phyloP scores from a whole-genome alignment of 2,329 filamentous ascomycete species.

The Alternaria novae-zelandiae region DNA sequence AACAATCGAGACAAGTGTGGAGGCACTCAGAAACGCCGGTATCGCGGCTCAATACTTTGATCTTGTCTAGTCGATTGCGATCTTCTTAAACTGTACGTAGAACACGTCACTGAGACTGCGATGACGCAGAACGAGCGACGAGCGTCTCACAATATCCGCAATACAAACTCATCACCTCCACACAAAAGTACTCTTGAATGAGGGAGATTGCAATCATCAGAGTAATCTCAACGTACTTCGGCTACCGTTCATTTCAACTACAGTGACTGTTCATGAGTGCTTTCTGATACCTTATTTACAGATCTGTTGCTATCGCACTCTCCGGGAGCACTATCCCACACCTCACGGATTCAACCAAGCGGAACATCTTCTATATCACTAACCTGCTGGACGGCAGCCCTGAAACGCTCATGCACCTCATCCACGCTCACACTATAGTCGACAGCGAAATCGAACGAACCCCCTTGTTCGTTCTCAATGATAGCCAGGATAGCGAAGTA shows the following conservation, averaged over 20 bases:
- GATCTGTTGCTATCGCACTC: too few species aligned
- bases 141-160: background rate
- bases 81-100: background rate
- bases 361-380: background rate
- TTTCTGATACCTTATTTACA: too few species aligned
- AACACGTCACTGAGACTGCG: rapidly evolving
- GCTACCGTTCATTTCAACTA: too few species aligned
- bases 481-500: background rate
- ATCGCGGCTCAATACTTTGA: background rate
- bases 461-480: background rate
- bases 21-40: background rate
- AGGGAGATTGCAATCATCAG: background rate
- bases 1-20: background rate
- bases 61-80: background rate
- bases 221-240: too few species aligned
- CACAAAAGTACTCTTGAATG: background rate
- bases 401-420: background rate
- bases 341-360: background rate
- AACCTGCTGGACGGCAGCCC: background rate
- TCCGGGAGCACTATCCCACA: too few species aligned
- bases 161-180: background rate
- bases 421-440: background rate
- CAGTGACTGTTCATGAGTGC: too few species aligned
- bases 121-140: background rate
- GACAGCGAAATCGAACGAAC: background rate